Percentiles rank a stretch among this genome's conserved stretches.
These are phyloP conservation scores for Pichia sp. DNA, from an alignment of 1,139 yeast species.

Conservation along the genomic window DNA sequence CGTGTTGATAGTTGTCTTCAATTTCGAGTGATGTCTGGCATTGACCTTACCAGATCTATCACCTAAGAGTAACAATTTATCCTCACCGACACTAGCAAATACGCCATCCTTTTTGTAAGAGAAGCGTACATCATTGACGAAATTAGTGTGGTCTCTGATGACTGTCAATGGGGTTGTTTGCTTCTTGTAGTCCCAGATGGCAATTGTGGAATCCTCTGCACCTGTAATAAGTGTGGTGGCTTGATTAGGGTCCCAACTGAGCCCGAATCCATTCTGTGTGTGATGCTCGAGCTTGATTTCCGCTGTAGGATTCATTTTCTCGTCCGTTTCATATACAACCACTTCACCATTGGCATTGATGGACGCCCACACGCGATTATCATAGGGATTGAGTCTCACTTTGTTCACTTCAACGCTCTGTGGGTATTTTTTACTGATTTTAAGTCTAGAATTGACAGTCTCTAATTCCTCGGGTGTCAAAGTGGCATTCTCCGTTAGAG, in stretches of 20 bases:
- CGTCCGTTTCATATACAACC: slow-evolving; percentile 48
- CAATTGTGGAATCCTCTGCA: slow-evolving; percentile 59
- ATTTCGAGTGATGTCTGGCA: no score
- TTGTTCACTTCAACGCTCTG: slow-evolving; percentile 49
- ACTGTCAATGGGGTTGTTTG: slow-evolving; percentile 25
- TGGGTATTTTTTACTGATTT: slow-evolving; percentile 50
- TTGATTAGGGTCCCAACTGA: slow-evolving; percentile 50
- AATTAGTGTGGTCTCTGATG: slow-evolving; percentile 38
- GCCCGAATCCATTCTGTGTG: slow-evolving; percentile 62
- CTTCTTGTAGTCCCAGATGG: slow-evolving; percentile 43
- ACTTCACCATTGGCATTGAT: slow-evolving; percentile 73
- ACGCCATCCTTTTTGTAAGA: slow-evolving; percentile 41
- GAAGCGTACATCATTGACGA: slow-evolving; percentile 74
- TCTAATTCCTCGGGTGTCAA: slow-evolving; percentile 26
- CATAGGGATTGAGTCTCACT: slow-evolving; percentile 77
- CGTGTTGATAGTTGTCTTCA: slow-evolving; percentile 42
- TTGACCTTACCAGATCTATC: slow-evolving; percentile 36
- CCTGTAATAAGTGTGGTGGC: slow-evolving; percentile 49
- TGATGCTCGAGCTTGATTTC: slow-evolving; percentile 40
- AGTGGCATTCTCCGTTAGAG: slow-evolving; percentile 25
- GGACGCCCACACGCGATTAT: slow-evolving; percentile 62
- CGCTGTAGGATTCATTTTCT: slow-evolving; percentile 11
- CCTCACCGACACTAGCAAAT: slow-evolving; percentile 71
- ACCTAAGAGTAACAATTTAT: slow-evolving; percentile 37
- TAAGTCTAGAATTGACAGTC: slow-evolving; percentile 45